Percentiles rank a stretch among this genome's conserved stretches.
phyloP scores from a whole-genome alignment of 495 filamentous ascomycete species.

The Immersiella caudata region DNA sequence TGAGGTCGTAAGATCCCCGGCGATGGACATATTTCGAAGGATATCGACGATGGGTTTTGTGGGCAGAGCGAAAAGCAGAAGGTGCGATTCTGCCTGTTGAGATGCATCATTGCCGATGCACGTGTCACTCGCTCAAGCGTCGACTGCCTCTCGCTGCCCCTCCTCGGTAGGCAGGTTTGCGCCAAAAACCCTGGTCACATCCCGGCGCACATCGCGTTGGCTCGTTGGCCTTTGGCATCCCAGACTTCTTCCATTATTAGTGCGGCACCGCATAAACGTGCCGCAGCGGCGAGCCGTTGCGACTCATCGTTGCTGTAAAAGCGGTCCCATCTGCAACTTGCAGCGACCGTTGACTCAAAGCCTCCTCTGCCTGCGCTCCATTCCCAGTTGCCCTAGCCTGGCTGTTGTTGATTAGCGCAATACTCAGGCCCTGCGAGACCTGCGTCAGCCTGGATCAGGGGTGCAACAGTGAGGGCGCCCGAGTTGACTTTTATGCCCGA shows the following conservation, averaged over 20 bases:
- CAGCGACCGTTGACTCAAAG: conserved; percentile 14
- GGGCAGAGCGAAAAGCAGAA: neutral
- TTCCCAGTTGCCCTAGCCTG: neutral
- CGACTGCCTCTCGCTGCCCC: conserved; percentile 11
- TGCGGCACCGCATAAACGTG: conserved; percentile 18
- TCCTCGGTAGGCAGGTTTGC: conserved; percentile 8
- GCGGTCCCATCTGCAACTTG: conserved; percentile 11
- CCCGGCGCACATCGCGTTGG: conserved; percentile 6
- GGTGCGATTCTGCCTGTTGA: conserved; percentile 18
- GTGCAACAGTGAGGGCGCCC: neutral
- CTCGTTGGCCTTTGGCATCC: conserved; percentile 14
- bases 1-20: conserved; percentile 2
- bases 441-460: conserved; percentile 4
- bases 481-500: neutral
- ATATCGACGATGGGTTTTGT: neutral
- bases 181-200: conserved; percentile 11
- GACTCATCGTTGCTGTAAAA: conserved; percentile 18
- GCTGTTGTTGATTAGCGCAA: neutral
- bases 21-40: conserved; percentile 13
- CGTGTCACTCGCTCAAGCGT: conserved; percentile 19
- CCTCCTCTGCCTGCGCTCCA: neutral
- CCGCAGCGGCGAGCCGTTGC: conserved; percentile 17
- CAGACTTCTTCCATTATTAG: neutral
- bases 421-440: neutral
- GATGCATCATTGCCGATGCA: conserved; percentile 13